Conservation (phyloP, 192 early-diverging fungal species). For the Cetraspora pellucida region DNA sequence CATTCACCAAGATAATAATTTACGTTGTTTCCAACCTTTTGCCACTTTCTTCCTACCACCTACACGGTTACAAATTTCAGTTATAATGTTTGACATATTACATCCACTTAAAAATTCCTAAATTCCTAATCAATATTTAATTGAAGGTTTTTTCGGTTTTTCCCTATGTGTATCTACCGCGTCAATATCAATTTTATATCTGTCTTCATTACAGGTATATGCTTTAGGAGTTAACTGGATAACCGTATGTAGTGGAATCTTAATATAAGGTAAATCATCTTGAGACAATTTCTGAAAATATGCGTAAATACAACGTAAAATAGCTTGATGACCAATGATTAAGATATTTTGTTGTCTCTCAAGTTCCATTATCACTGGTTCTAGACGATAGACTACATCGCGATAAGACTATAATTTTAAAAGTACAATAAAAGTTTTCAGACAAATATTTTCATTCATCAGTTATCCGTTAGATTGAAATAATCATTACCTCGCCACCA, state of each 20-base stretch:
- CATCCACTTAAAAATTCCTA: no score
- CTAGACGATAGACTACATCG: conserved; percentile 92
- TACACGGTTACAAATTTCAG: background rate
- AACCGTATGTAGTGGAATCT: conserved; percentile 97
- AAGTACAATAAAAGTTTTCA: background rate
- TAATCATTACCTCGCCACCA: conserved; percentile 65
- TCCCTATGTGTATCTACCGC: conserved; percentile 97
- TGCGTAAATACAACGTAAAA: conserved; percentile 95
- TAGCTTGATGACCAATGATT: conserved; percentile 97
- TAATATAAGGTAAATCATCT: conserved; percentile 97
- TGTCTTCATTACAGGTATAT: conserved; percentile 93
- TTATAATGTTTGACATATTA: no score
- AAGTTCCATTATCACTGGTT: conserved; percentile 99
- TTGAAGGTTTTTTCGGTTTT: conserved; percentile 49
- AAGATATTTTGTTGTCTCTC: conserved; percentile 96
- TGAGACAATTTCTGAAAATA: conserved; percentile 95
- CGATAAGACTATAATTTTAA: conserved; percentile 73
- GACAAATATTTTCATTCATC: background rate
- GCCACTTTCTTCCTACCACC: background rate
- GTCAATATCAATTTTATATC: conserved; percentile 92
- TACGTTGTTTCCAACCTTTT: background rate
- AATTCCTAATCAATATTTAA: no score
- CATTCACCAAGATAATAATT: background rate
- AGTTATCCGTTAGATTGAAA: background rate
- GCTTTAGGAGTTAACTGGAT: conserved; percentile 97